Percentiles rank a stretch among this genome's conserved stretches.
Evolutionary conservation across 768 basidiomycete genomes (phyloP).

Genomic region (Candolleomyces efflorescens): DNA sequence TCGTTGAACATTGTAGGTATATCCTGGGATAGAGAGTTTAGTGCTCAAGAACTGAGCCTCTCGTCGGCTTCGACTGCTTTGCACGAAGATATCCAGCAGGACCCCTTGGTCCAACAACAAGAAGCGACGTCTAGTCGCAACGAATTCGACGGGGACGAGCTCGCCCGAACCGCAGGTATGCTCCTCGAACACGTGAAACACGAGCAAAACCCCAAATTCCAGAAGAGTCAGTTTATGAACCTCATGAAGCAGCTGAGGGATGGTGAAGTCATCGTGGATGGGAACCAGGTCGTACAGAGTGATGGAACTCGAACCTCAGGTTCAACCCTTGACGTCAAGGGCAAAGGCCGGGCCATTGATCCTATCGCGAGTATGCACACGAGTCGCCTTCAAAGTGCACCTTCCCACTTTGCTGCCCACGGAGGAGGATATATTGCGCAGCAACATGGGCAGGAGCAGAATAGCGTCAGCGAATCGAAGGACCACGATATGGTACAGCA

Average conservation of each 20-base stretch:
- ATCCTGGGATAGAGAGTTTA: constrained; percentile 66
- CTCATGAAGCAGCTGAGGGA: constrained; percentile 86
- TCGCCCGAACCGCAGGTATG: constrained; percentile 75
- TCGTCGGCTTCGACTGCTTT: constrained; percentile 16
- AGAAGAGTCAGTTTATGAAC: constrained; percentile 77
- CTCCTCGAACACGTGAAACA: constrained; percentile 72
- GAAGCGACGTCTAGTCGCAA: constrained; percentile 11
- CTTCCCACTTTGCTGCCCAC: background rate
- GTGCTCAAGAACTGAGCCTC: constrained; percentile 46
- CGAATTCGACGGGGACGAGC: constrained; percentile 54
- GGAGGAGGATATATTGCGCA: background rate
- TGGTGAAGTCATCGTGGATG: constrained; percentile 71
- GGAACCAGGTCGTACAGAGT: constrained; percentile 69
- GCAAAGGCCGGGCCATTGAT: constrained; percentile 56
- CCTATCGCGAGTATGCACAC: constrained; percentile 9
- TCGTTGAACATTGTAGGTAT: constrained; percentile 26
- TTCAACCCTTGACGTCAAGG: constrained; percentile 33
- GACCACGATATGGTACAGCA: background rate
- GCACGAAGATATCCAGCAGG: constrained; percentile 19
- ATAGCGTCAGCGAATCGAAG: background rate
- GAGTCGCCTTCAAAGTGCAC: background rate
- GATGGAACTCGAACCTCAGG: constrained; percentile 25
- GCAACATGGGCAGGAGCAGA: constrained; percentile 7
- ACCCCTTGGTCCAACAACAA: constrained; percentile 12
- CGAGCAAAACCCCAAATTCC: constrained; percentile 81